These are phyloP conservation scores for Phyllostachys edulis DNA, from an alignment of 176 grass and related monocot genomes.

Conservation along the genomic window DNA sequence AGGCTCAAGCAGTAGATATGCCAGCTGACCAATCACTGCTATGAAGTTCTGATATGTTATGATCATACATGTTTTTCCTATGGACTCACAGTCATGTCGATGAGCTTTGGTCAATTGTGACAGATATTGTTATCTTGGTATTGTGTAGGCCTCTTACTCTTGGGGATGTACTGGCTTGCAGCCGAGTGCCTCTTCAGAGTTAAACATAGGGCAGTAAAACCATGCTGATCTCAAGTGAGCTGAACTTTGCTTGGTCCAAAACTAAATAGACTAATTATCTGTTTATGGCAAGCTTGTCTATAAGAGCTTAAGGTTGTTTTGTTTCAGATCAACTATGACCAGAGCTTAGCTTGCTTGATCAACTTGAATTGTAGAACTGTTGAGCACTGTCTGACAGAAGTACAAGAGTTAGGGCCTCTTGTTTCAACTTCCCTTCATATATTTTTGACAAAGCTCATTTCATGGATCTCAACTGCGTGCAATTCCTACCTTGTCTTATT, in stretches of 20 bases:
- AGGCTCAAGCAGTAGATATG: constrained; percentile 7
- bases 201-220: background rate
- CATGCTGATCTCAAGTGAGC: background rate
- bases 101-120: constrained; percentile 6
- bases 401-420: background rate
- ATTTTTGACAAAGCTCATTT: background rate
- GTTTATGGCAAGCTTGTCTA: constrained; percentile 21
- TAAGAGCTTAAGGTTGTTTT: background rate
- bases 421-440: background rate
- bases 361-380: background rate
- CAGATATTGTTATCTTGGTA: background rate
- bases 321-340: background rate
- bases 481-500: background rate
- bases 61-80: background rate
- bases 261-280: background rate
- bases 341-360: background rate
- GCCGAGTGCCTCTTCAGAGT: constrained; percentile 7
- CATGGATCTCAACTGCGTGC: background rate
- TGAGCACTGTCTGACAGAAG: background rate
- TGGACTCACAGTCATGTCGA: constrained; percentile 2
- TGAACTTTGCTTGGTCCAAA: background rate
- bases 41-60: background rate
- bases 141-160: background rate
- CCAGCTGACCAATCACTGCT: background rate
- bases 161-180: background rate